These are phyloP conservation scores for Yarrowia osloensis DNA, from an alignment of 805 yeast genomes.

Conservation along the genomic window DNA sequence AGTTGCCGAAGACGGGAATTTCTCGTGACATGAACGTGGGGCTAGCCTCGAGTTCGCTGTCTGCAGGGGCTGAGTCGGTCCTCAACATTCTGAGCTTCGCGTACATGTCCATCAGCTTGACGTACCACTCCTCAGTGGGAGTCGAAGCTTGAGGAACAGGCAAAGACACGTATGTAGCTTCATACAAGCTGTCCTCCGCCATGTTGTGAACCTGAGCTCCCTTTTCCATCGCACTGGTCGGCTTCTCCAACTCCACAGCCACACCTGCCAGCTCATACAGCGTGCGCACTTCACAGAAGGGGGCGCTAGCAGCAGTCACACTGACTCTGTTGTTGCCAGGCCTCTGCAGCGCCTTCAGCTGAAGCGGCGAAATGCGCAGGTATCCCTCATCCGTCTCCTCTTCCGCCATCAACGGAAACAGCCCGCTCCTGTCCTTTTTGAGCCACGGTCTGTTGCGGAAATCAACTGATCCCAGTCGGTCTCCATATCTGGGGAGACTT, in stretches of 20 bases:
- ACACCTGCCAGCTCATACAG: slow-evolving; percentile 12
- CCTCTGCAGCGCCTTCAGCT: neutral
- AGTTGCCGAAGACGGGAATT: slow-evolving; percentile 12
- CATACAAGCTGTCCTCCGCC: neutral
- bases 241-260: neutral
- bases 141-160: neutral
- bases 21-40: slow-evolving; percentile 8
- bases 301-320: slow-evolving; percentile 18
- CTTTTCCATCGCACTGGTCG: neutral
- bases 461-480: neutral
- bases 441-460: slow-evolving; percentile 1
- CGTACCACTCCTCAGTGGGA: slow-evolving; percentile 17
- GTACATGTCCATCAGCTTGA: neutral
- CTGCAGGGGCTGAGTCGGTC: neutral
- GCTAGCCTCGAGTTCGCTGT: neutral
- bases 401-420: slow-evolving; percentile 12
- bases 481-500: neutral
- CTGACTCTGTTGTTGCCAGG: slow-evolving; percentile 8
- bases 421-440: neutral
- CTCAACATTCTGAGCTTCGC: slow-evolving; percentile 1
- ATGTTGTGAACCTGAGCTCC: slow-evolving; percentile 1
- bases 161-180: neutral
- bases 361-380: slow-evolving; percentile 9
- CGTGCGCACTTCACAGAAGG: slow-evolving; percentile 16
- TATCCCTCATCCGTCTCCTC: neutral